Evolutionary conservation across 169 alveolate species (phyloP).

Genomic region (Theileria sp.): DNA sequence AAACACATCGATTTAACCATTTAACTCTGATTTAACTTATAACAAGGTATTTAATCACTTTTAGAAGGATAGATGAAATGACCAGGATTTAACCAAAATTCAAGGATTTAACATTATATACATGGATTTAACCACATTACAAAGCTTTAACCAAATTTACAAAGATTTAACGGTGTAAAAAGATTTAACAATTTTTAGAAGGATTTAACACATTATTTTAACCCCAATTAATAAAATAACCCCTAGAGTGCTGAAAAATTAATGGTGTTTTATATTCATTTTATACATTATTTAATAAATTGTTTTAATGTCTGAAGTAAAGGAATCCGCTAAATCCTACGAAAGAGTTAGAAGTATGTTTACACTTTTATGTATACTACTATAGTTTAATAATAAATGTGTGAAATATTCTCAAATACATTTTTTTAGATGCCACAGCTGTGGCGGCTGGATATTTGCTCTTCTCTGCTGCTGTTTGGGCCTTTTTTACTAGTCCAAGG

Average conservation of each 20-base stretch:
- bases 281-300: neutral
- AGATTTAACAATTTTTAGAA: neutral
- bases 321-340: neutral
- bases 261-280: neutral
- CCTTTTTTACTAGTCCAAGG: constrained; percentile 58
- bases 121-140: neutral
- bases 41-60: neutral
- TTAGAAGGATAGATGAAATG: neutral
- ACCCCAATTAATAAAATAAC: neutral
- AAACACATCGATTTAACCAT: constrained; percentile 8
- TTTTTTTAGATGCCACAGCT: constrained; percentile 38
- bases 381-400: neutral
- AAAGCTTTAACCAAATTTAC: neutral
- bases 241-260: neutral
- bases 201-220: neutral
- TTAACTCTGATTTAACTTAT: neutral
- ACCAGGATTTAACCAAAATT: neutral
- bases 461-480: constrained; percentile 67
- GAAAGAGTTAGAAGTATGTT: constrained; percentile 13
- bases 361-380: neutral
- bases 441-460: constrained; percentile 65
- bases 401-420: neutral
- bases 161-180: neutral
- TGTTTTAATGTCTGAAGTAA: neutral
- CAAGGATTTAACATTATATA: no score